Evolutionary conservation across 352 stramenopile species (phyloP).

Genomic region (Elongisporangium senticosum): DNA sequence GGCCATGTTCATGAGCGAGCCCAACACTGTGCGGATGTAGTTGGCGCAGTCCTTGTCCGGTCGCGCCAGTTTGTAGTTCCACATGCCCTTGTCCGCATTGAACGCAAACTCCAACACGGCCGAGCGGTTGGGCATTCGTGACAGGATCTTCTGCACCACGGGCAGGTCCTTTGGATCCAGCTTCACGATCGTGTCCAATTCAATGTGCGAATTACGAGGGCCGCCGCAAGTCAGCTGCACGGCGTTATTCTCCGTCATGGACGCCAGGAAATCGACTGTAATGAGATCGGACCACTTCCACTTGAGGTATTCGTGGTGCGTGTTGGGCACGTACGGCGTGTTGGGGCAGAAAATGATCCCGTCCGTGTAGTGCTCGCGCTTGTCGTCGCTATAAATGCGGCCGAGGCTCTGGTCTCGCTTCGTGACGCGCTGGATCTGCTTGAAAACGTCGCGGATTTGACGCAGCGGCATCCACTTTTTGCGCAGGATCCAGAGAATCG

Average conservation of each 20-base stretch:
- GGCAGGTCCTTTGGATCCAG: slow-evolving; percentile 72
- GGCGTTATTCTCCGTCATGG: slow-evolving; percentile 46
- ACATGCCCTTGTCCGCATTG: slow-evolving; percentile 82
- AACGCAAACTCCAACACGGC: slow-evolving; percentile 86
- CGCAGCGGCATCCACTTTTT: slow-evolving; percentile 81
- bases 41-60: slow-evolving; percentile 88
- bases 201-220: slow-evolving; percentile 67
- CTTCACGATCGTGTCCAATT: slow-evolving; percentile 79
- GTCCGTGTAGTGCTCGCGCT: slow-evolving; percentile 86
- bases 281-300: slow-evolving; percentile 91
- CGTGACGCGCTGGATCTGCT: slow-evolving; percentile 69
- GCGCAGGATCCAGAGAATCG: slow-evolving; percentile 68
- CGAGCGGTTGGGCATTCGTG: slow-evolving; percentile 44
- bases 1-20: slow-evolving; percentile 88
- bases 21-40: slow-evolving; percentile 88
- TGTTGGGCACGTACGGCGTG: slow-evolving; percentile 79
- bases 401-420: slow-evolving; percentile 74
- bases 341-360: slow-evolving; percentile 88
- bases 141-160: slow-evolving; percentile 61
- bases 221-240: slow-evolving; percentile 71
- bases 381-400: slow-evolving; percentile 78
- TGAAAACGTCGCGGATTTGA: slow-evolving; percentile 81
- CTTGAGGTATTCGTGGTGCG: slow-evolving; percentile 87
- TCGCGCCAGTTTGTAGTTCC: slow-evolving; percentile 86
- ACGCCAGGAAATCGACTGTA: slow-evolving; percentile 81